Evolutionary conservation across 805 yeast species (phyloP), one percentile per base, ranked within the genome.

Genomic region (Wickerhamomyces hampshirensis): DNA sequence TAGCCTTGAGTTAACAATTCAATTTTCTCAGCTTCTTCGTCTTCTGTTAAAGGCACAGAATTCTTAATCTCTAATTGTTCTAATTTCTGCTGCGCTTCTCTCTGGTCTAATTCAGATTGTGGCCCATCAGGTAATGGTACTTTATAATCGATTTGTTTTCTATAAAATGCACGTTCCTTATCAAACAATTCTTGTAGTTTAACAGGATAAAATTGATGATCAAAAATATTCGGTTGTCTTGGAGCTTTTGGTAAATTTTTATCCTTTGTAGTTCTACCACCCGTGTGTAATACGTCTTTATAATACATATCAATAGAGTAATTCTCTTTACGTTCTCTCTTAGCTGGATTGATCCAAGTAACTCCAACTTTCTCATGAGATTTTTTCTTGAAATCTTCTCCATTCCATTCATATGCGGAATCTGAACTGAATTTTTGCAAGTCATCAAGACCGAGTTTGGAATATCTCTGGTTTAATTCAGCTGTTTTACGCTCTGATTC

Each of bases 131-230:
- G 67, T 18, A 77, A 59, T 11, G 86, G 88, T 1, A 78, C 84
- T 47, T 69, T 66, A 62, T 74, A 82, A 11, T 75, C 75, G 17
- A 75, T 71, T 48, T 72, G 77, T 52, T 86, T 82, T 38, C 84
- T 80, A 58, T 72, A 83, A 59, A 77, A 81, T 39, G 82, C 77
- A 49, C 80, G 79, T 55, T 93, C 98, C 59, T 80, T 72, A 40
- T 87, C 95, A 53, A 84, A 78, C 28, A 93, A 57, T 37, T 83
- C 87, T 45, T 74, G 68, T 31, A 93, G 63, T 53, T 84, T 73
- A n/a, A 80, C 71, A 1, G 95, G 87, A 58, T 73, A 85, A 51
- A 93, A 86, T 60, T 93, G 98, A 60, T 89, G 96, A 54, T 93
- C 96, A 55, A 83, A 85, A 27, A 86, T 68, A 40, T 77, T 79